These are phyloP conservation scores for Camellia oleifera DNA, from an alignment of 179 eudicot genomes.

Conservation along the genomic window DNA sequence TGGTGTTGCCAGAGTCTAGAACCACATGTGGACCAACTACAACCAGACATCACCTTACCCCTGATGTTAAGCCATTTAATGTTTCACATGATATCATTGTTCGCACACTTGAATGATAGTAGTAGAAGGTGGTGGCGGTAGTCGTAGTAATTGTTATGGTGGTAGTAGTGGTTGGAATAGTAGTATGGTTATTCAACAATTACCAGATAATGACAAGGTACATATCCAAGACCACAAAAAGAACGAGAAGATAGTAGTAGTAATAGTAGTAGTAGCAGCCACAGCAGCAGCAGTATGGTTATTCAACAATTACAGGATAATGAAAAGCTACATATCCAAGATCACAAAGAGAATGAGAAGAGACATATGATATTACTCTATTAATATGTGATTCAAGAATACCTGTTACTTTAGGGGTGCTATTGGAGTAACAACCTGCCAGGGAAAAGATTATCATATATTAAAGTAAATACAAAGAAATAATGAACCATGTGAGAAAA, in stretches of 20 bases:
- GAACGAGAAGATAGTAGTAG: too few species aligned
- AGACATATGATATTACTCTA: neutral
- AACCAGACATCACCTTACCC: neutral
- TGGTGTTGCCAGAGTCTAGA: neutral
- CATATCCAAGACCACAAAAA: too few species aligned
- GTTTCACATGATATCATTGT: neutral
- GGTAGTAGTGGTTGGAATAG: too few species aligned
- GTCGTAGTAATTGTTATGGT: too few species aligned
- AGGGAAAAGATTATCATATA: neutral
- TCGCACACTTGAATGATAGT: neutral
- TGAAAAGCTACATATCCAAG: neutral
- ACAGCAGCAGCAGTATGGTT: too few species aligned
- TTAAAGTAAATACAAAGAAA: neutral
- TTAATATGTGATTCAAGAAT: constrained; percentile 9
- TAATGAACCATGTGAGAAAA: neutral
- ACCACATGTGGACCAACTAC: neutral
- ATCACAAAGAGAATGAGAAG: too few species aligned
- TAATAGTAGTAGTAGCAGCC: too few species aligned
- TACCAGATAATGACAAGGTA: too few species aligned
- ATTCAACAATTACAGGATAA: constrained; percentile 6
- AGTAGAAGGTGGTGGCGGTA: too few species aligned
- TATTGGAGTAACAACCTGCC: constrained; percentile 93
- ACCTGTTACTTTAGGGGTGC: constrained; percentile 99
- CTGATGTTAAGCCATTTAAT: neutral
- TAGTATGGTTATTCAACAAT: too few species aligned